A percentile compares a stretch with the other conserved stretches of the same genome.
phyloP scores from a whole-genome alignment of 306 rosid species.

The Lotus japonicus region DNA sequence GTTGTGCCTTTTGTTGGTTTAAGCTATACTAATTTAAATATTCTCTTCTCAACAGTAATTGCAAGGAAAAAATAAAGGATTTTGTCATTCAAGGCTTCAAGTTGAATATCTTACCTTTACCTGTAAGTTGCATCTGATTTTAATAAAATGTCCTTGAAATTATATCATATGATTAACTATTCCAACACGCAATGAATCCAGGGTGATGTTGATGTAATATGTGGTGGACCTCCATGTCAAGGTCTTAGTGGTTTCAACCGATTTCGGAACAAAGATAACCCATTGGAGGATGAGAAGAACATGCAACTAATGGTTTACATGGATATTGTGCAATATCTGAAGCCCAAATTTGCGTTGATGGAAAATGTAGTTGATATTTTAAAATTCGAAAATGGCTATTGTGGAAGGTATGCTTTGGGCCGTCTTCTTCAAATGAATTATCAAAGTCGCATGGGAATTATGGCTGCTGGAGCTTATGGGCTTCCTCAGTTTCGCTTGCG shows the following conservation, averaged over 20 bases:
- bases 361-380: conserved; percentile 83
- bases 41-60: conserved; percentile 38
- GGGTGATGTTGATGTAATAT: conserved; percentile 74
- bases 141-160: neutral
- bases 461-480: conserved; percentile 90
- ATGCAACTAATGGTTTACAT: conserved; percentile 66
- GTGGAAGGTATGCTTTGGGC: conserved; percentile 82
- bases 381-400: conserved; percentile 68
- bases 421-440: conserved; percentile 84
- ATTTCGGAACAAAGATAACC: conserved; percentile 49
- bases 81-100: conserved; percentile 47
- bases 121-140: conserved; percentile 37
- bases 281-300: conserved; percentile 76
- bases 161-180: neutral
- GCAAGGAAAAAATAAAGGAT: conserved; percentile 37
- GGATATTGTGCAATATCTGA: conserved; percentile 67
- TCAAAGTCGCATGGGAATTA: conserved; percentile 78
- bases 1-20: neutral
- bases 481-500: conserved; percentile 92
- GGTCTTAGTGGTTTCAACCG: conserved; percentile 91
- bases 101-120: conserved; percentile 49
- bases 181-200: neutral
- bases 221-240: conserved; percentile 97
- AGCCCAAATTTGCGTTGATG: conserved; percentile 69
- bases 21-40: neutral